Evolutionary conservation across 1,284 basidiomycete genomes (phyloP).

Genomic region (Boletellus deceptivus): DNA sequence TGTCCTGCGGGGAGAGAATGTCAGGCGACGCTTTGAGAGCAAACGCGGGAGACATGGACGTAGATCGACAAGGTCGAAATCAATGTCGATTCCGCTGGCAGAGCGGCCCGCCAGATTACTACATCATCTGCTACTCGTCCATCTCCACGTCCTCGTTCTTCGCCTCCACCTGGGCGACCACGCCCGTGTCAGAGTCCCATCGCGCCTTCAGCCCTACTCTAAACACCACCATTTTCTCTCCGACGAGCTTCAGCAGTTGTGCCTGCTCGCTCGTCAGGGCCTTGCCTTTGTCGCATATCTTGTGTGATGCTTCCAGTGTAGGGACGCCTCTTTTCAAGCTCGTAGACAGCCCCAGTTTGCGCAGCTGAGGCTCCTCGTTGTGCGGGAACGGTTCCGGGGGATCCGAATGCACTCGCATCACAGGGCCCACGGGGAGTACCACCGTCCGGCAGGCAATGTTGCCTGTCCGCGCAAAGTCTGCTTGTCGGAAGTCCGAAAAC

Average conservation of each 20-base stretch:
- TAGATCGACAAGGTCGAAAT: slow-evolving; percentile 29
- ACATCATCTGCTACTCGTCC: slow-evolving; percentile 29
- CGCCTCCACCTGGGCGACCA: slow-evolving; percentile 59
- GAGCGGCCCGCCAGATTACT: background rate
- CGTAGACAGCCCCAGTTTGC: slow-evolving; percentile 88
- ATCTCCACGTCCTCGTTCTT: slow-evolving; percentile 41
- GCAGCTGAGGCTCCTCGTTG: slow-evolving; percentile 94
- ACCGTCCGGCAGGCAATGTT: slow-evolving; percentile 78
- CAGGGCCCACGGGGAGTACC: slow-evolving; percentile 71
- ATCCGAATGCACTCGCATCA: slow-evolving; percentile 70
- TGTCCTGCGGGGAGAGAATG: slow-evolving; percentile 69
- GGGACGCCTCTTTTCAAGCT: slow-evolving; percentile 87
- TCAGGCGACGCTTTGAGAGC: slow-evolving; percentile 53
- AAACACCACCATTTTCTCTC: slow-evolving; percentile 84
- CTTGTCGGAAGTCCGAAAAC: slow-evolving; percentile 89
- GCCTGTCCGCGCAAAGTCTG: slow-evolving; percentile 91
- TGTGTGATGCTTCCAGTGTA: slow-evolving; percentile 77
- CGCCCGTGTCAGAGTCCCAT: slow-evolving; percentile 74
- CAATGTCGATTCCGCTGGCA: slow-evolving; percentile 2
- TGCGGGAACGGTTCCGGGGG: slow-evolving; percentile 89
- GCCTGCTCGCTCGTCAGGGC: slow-evolving; percentile 81
- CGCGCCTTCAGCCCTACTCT: slow-evolving; percentile 67
- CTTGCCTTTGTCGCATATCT: slow-evolving; percentile 84
- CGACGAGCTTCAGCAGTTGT: slow-evolving; percentile 85
- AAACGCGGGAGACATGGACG: slow-evolving; percentile 42